phyloP scores from a whole-genome alignment of 2,329 filamentous ascomycete genomes.

The Ophiostoma himal-ulmi region DNA sequence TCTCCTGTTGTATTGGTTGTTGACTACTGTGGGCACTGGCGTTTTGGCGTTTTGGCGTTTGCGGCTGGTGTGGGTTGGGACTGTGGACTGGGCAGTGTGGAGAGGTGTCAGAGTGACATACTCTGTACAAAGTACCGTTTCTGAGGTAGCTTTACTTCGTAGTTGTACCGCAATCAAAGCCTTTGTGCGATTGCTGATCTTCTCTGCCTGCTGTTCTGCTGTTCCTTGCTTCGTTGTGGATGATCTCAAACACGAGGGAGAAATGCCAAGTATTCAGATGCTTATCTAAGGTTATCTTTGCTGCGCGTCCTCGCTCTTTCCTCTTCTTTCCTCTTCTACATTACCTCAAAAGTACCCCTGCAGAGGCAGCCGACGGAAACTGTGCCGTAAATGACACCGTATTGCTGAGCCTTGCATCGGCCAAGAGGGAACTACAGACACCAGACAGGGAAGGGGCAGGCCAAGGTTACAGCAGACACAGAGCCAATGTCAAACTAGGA shows the following conservation, averaged over 20 bases:
- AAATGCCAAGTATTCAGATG: neutral
- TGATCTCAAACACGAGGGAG: neutral
- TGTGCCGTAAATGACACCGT: conserved; percentile 5
- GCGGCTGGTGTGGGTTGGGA: neutral
- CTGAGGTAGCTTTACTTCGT: neutral
- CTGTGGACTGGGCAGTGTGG: neutral
- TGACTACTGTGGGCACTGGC: neutral
- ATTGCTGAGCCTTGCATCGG: neutral
- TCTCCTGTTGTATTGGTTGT: neutral
- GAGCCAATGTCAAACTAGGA: neutral
- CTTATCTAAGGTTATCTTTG: neutral
- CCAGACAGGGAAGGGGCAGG: conserved; percentile 7
- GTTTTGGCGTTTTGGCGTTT: neutral
- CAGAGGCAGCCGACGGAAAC: neutral
- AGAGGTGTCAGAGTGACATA: conserved; percentile 7
- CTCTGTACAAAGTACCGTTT: neutral
- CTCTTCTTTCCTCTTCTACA: neutral
- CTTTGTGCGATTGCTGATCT: neutral
- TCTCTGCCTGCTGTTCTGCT: neutral
- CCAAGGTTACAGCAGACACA: conserved; percentile 2
- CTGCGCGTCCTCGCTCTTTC: neutral
- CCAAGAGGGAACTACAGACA: neutral
- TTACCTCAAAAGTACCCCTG: neutral
- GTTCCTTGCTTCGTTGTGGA: neutral
- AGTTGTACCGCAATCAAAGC: neutral